A percentile compares a stretch with the other conserved stretches of the same genome.
phyloP scores from a whole-genome alignment of 176 grass and related monocot species.

The Aegilops bicornis region DNA sequence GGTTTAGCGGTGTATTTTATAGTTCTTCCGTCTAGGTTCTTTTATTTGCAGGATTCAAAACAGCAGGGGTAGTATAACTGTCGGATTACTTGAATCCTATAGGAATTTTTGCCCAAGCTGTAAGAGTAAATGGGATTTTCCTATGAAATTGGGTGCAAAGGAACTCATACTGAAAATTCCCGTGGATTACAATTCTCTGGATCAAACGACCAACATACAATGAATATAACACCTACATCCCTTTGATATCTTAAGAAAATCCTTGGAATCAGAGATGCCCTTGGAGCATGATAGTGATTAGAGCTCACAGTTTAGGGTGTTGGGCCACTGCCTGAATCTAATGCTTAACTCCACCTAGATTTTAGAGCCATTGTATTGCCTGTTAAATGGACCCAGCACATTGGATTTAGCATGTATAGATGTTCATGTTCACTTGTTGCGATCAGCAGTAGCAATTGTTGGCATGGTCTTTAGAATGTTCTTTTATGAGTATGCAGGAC shows the following conservation, averaged over 20 bases:
- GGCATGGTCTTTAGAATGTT: not conserved
- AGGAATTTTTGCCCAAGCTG: not conserved
- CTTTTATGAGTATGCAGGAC: not conserved
- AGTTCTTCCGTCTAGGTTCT: not conserved
- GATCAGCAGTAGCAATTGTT: constrained; percentile 3
- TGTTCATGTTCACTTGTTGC: not conserved
- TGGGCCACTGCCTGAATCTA: not conserved
- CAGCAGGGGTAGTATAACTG: not conserved
- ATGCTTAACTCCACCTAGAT: constrained; percentile 5
- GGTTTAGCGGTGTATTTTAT: constrained; percentile 3
- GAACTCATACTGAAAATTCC: not conserved
- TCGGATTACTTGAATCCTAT: not conserved
- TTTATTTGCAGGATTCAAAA: not conserved
- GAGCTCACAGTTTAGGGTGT: not conserved
- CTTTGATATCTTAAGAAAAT: not conserved
- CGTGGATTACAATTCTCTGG: not conserved
- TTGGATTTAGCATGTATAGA: not conserved
- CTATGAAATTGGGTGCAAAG: not conserved
- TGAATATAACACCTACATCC: not conserved
- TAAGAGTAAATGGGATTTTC: not conserved
- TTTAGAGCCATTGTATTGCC: not conserved
- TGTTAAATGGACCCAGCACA: not conserved
- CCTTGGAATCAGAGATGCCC: not conserved
- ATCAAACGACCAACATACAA: not conserved
- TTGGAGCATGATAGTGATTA: constrained; percentile 3